Percentiles rank a stretch among this genome's conserved stretches.
phyloP scores from a whole-genome alignment of 2,329 filamentous ascomycete genomes.

The Bipolaris victoriae region DNA sequence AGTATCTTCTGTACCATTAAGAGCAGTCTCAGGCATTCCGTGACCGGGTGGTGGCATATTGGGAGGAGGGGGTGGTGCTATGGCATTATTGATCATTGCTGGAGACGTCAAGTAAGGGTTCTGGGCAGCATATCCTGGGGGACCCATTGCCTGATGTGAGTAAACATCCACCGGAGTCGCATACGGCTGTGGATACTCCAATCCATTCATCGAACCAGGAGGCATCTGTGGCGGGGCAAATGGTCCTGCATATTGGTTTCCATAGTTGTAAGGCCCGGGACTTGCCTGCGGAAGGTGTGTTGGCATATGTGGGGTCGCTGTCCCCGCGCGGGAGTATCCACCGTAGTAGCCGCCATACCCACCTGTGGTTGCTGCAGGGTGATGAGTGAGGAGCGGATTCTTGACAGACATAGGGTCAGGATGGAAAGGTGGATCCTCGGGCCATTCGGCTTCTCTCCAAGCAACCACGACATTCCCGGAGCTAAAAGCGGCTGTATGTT shows the following conservation, averaged over 20 bases:
- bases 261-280: conserved; percentile 46
- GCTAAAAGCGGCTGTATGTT: conserved; percentile 75
- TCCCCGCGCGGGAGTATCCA: conserved; percentile 48
- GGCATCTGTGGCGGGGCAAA: conserved; percentile 46
- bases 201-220: conserved; percentile 28
- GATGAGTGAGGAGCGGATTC: conserved; percentile 41
- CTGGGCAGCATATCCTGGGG: conserved; percentile 37
- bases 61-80: conserved; percentile 35
- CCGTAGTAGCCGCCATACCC: conserved; percentile 42
- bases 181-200: conserved; percentile 41
- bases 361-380: conserved; percentile 32
- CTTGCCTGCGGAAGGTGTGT: conserved; percentile 45
- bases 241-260: conserved; percentile 44
- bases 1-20: conserved; percentile 28
- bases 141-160: conserved; percentile 39
- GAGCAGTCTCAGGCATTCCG: conserved; percentile 23
- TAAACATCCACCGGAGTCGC: conserved; percentile 39
- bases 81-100: conserved; percentile 35
- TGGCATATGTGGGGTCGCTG: conserved; percentile 46
- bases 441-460: conserved; percentile 81
- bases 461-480: conserved; percentile 74
- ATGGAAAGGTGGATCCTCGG: conserved; percentile 73
- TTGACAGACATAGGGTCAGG: conserved; percentile 61
- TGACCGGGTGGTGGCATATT: conserved; percentile 27
- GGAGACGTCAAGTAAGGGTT: conserved; percentile 43